phyloP scores from a whole-genome alignment of 2,329 filamentous ascomycete genomes.

The Botrytis elliptica region DNA sequence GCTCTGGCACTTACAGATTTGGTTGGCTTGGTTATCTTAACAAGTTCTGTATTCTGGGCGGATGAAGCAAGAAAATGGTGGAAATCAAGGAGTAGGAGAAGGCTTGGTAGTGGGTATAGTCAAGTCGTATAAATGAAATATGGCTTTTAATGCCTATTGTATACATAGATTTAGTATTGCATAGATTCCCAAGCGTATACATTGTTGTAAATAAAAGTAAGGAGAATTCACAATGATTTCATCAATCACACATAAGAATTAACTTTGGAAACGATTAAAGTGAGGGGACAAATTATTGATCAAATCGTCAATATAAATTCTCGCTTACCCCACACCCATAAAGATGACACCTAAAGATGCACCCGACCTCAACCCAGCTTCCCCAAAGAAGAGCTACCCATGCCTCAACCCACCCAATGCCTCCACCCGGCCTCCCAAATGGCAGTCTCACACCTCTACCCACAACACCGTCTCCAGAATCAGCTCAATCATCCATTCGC shows the following conservation, averaged over 20 bases:
- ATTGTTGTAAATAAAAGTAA: slow-evolving; percentile 18
- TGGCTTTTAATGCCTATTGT: slow-evolving; percentile 19
- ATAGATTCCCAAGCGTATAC: slow-evolving; percentile 19
- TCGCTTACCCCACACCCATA: slow-evolving; percentile 29
- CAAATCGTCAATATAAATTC: slow-evolving; percentile 21
- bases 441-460: slow-evolving; percentile 30
- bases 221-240: background rate
- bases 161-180: slow-evolving; percentile 23
- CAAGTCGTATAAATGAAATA: slow-evolving; percentile 53
- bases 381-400: slow-evolving; percentile 30
- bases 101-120: slow-evolving; percentile 61
- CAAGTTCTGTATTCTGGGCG: slow-evolving; percentile 91
- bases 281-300: background rate
- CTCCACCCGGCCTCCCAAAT: slow-evolving; percentile 40
- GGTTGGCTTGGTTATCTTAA: slow-evolving; percentile 67
- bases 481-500: slow-evolving; percentile 49
- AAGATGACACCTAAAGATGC: slow-evolving; percentile 24
- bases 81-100: slow-evolving; percentile 54
- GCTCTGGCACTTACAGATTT: slow-evolving; percentile 74
- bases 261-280: background rate
- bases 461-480: slow-evolving; percentile 24
- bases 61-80: slow-evolving; percentile 88
- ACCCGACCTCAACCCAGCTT: slow-evolving; percentile 21
- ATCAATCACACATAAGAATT: background rate
- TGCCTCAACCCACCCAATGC: slow-evolving; percentile 39